Evolutionary conservation across 768 basidiomycete species (phyloP), one percentile per base, ranked within the genome.

Genomic region (Candolleomyces efflorescens): DNA sequence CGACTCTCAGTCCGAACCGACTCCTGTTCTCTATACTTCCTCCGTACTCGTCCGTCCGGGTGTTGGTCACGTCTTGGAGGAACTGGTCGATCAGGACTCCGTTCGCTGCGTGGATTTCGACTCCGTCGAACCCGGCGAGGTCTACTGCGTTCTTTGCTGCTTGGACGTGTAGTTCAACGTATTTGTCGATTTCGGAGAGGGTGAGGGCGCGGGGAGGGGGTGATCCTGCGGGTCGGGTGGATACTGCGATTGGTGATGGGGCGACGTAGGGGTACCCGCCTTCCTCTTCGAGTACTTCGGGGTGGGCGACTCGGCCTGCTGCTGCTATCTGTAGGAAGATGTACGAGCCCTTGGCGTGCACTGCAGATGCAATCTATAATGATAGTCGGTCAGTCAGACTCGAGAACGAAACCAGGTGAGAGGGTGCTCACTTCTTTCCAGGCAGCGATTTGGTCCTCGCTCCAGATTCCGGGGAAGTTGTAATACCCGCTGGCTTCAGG

Each of bases 381-480:
- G 18, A 49, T 13, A 46, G 5, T 36, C 32, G 46, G 18, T 3
- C 49, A 32, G 32, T 5, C 5, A 32, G 6, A 5, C 32, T n/a
- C n/a, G n/a, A n/a, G n/a, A n/a, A n/a, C n/a, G n/a, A n/a, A n/a
- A 32, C 11, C 32, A 32, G 32, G 32, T 32, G 32, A 5, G 11
- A 32, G 6, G 32, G 32, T 32, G 5, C 32, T 50, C n/a, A 77
- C 82, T 69, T 75, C 63, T 64, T 81, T 82, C 86, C 85, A 89
- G 0, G 69, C 80, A 0, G 56, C 62, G 38, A 85, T 77, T 60
- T 92, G 89, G 22, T 78, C 82, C 2, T 78, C 67, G 17, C 67
- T 82, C 75, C 80, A 89, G 55, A 89, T 82, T 0, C 88, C 89
- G 1, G 88, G 89, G 0, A 80, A 76, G 55, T 82, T 68, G 2